phyloP scores from a whole-genome alignment of 768 basidiomycete species.

The Boletus speciosus region DNA sequence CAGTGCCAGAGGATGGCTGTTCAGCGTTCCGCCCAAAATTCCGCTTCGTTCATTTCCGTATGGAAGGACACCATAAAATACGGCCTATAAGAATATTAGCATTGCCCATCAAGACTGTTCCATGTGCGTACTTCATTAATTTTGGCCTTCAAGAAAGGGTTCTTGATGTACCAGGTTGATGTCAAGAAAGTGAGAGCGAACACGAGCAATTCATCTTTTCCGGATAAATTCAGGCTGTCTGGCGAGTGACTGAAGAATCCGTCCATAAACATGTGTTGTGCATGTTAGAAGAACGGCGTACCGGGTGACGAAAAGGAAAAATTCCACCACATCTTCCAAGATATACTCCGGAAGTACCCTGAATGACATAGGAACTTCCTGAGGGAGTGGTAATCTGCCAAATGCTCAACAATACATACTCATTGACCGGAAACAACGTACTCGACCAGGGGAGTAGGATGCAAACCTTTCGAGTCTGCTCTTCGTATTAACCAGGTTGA shows the following conservation, averaged over 20 bases:
- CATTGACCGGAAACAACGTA: slow-evolving; percentile 36
- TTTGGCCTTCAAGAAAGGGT: slow-evolving; percentile 95
- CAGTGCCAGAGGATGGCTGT: slow-evolving; percentile 79
- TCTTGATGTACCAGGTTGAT: slow-evolving; percentile 97
- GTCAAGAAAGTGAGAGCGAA: slow-evolving; percentile 90
- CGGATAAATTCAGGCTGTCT: slow-evolving; percentile 76
- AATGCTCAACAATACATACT: slow-evolving; percentile 2
- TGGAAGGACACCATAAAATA: slow-evolving; percentile 70
- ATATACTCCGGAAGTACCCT: slow-evolving; percentile 90
- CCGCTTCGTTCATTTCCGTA: slow-evolving; percentile 65
- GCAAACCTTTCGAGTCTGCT: slow-evolving; percentile 74
- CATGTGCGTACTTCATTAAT: slow-evolving; percentile 73
- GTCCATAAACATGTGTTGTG: not conserved
- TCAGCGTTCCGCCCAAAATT: slow-evolving; percentile 78
- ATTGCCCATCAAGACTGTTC: not conserved
- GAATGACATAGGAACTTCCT: slow-evolving; percentile 82
- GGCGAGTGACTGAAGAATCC: slow-evolving; percentile 52
- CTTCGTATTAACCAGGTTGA: slow-evolving; percentile 93
- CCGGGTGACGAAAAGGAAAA: slow-evolving; percentile 80
- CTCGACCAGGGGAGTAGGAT: slow-evolving; percentile 69
- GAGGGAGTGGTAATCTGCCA: slow-evolving; percentile 77
- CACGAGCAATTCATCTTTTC: slow-evolving; percentile 81
- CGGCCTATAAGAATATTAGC: slow-evolving; percentile 42
- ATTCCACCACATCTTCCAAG: slow-evolving; percentile 90
- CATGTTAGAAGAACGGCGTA: slow-evolving; percentile 34